Evolutionary conservation across 768 basidiomycete species (phyloP).

Genomic region (Mycena indigotica): DNA sequence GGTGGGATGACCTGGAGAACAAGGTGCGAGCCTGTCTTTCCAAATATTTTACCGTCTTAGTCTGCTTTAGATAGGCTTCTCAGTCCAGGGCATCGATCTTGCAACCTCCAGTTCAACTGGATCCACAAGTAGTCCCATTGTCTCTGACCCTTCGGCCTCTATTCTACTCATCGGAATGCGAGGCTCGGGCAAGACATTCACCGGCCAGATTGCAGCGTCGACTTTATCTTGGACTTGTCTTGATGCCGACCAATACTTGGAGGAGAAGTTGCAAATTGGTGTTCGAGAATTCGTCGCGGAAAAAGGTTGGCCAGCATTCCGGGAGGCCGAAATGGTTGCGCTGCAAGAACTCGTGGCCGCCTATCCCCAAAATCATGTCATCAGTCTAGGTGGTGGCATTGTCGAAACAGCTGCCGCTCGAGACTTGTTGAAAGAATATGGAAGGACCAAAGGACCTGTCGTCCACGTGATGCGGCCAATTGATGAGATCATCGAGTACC

Average conservation of each 20-base stretch:
- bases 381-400: slow-evolving; percentile 93
- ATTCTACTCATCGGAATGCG: slow-evolving; percentile 93
- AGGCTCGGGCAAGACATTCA: slow-evolving; percentile 91
- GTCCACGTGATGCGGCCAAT: slow-evolving; percentile 83
- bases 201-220: slow-evolving; percentile 76
- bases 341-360: slow-evolving; percentile 69
- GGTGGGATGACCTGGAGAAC: slow-evolving; percentile 98
- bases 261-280: slow-evolving; percentile 56
- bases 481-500: slow-evolving; percentile 79
- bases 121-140: slow-evolving; percentile 43
- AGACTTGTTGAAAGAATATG: slow-evolving; percentile 69
- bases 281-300: slow-evolving; percentile 79
- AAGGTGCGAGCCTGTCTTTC: slow-evolving; percentile 60
- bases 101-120: slow-evolving; percentile 40
- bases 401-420: slow-evolving; percentile 84
- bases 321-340: slow-evolving; percentile 71
- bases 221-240: slow-evolving; percentile 70
- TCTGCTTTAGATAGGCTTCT: slow-evolving; percentile 74
- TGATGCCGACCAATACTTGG: slow-evolving; percentile 86
- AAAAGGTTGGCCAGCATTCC: slow-evolving; percentile 90
- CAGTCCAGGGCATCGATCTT: slow-evolving; percentile 84
- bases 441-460: slow-evolving; percentile 63
- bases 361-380: slow-evolving; percentile 61
- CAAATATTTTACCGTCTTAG: neutral
- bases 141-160: slow-evolving; percentile 47